phyloP scores from a whole-genome alignment of 768 basidiomycete genomes.

The Tricholoma flavovirens region DNA sequence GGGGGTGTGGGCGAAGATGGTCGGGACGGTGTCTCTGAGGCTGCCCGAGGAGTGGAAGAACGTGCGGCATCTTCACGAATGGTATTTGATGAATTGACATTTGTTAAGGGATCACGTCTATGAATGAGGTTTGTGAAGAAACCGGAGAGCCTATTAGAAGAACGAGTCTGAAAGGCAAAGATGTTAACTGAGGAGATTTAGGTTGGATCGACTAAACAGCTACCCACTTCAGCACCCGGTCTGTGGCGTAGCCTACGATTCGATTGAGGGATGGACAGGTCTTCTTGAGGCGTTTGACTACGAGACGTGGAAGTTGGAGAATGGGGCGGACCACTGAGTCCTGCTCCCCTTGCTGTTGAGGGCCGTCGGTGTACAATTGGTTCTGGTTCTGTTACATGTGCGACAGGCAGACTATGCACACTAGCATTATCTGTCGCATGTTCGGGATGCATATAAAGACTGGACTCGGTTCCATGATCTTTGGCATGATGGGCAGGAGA shows the following conservation, averaged over 20 bases:
- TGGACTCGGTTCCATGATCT: constrained; percentile 21
- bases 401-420: constrained; percentile 53
- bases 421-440: constrained; percentile 47
- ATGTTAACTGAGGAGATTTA: constrained; percentile 1
- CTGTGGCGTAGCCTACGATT: constrained; percentile 43
- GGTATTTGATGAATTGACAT: constrained; percentile 21
- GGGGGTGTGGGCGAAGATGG: constrained; percentile 48
- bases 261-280: constrained; percentile 22
- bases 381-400: constrained; percentile 40
- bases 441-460: constrained; percentile 31
- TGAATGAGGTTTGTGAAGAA: constrained; percentile 78
- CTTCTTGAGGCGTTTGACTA: constrained; percentile 24
- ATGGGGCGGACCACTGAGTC: constrained; percentile 6
- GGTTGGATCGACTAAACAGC: constrained; percentile 1
- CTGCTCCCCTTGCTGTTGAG: constrained; percentile 26
- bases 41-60: constrained; percentile 19
- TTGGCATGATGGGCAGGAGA: constrained; percentile 21
- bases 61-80: constrained; percentile 26
- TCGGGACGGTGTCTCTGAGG: constrained; percentile 38
- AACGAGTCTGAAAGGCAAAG: constrained; percentile 26
- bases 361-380: constrained; percentile 23
- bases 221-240: constrained; percentile 55
- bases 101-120: constrained; percentile 48
- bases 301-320: constrained; percentile 24
- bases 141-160: constrained; percentile 76